These are phyloP conservation scores for Dipodascopsis tothii DNA, from an alignment of 805 yeast genomes.

Conservation along the genomic window DNA sequence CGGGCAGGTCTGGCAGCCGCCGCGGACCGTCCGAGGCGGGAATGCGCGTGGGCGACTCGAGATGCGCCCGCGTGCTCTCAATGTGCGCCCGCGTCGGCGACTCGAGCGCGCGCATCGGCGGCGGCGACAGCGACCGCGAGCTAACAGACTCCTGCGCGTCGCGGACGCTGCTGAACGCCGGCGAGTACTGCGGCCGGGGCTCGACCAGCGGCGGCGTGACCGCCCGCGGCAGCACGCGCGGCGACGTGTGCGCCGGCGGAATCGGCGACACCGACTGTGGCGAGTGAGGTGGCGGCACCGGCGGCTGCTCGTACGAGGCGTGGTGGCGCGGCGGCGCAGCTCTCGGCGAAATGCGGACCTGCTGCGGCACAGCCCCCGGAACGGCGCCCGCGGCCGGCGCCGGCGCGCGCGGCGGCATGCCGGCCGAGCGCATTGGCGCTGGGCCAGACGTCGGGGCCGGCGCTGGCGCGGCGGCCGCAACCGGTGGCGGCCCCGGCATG, in stretches of 20 bases:
- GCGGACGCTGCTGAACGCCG: neutral
- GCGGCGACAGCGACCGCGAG: conserved; percentile 10
- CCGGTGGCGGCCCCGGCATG: too few species aligned
- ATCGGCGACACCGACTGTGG: conserved; percentile 1
- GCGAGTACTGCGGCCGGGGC: too few species aligned
- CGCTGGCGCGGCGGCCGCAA: too few species aligned
- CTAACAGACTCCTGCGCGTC: conserved; percentile 1
- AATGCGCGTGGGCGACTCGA: conserved; percentile 1
- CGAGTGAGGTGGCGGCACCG: too few species aligned
- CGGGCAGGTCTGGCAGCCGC: neutral
- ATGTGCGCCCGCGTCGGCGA: conserved; percentile 9
- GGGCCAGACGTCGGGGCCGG: conserved; percentile 7
- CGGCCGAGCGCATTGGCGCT: conserved; percentile 8
- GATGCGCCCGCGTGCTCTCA: conserved; percentile 2
- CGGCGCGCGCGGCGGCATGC: conserved; percentile 1
- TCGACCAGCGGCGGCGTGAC: too few species aligned
- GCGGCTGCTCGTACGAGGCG: too few species aligned
- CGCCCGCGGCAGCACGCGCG: too few species aligned
- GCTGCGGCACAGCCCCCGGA: too few species aligned
- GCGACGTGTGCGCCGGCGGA: neutral
- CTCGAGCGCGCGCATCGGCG: neutral
- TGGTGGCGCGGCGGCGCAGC: too few species aligned
- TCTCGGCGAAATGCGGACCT: too few species aligned
- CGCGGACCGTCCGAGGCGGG: neutral
- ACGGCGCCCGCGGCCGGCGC: neutral